Evolutionary conservation across 164 flowering plant genomes (phyloP).

Genomic region (Chimonanthus praecox): DNA sequence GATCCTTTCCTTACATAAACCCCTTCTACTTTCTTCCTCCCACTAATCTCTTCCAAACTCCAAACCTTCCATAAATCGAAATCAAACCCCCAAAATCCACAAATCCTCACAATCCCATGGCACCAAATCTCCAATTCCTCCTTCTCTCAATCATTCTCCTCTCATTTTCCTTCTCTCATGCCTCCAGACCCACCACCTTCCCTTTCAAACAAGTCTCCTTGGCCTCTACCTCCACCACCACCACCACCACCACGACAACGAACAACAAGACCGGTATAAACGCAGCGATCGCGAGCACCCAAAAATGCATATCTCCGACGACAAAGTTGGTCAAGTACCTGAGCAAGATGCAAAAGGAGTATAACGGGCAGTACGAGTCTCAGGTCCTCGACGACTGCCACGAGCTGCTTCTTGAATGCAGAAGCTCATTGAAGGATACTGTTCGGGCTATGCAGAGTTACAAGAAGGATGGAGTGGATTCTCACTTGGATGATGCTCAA

Average conservation of each 20-base stretch:
- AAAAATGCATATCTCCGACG: background rate
- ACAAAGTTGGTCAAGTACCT: background rate
- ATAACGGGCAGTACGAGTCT: conserved; percentile 28
- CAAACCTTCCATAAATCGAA: no score
- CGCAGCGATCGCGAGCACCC: background rate
- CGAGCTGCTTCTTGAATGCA: conserved; percentile 51
- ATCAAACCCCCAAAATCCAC: no score
- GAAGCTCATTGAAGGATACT: conserved; percentile 55
- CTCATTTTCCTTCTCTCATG: background rate
- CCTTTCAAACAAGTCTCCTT: no score
- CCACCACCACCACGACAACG: no score
- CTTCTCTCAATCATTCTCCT: background rate
- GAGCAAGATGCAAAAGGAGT: conserved; percentile 17
- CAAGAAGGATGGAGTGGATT: conserved; percentile 30
- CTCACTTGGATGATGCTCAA: conserved; percentile 72
- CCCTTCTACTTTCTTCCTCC: no score
- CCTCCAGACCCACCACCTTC: no score
- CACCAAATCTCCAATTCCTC: background rate
- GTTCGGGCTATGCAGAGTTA: conserved; percentile 46
- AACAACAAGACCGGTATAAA: background rate
- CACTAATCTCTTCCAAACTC: no score
- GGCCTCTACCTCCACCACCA: background rate
- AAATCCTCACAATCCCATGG: no score
- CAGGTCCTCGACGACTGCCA: conserved; percentile 67
- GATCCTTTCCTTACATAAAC: no score